Percentiles rank a stretch among this genome's conserved stretches.
Evolutionary conservation across 2,329 filamentous ascomycete species (phyloP).

Genomic region (Calonectria honghensis): DNA sequence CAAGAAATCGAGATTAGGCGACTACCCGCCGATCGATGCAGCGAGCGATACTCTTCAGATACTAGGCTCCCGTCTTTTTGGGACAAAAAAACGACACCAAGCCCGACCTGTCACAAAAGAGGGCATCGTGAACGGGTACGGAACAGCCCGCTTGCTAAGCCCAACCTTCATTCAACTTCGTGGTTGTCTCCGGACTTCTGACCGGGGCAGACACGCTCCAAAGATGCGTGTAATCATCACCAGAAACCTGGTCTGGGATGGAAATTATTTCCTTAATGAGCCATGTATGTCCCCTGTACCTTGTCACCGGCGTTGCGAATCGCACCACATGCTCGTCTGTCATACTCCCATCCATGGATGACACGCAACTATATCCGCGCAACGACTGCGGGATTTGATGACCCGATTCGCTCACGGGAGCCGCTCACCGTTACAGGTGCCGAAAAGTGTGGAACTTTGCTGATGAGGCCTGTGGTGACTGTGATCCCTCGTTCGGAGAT

Average conservation of each 20-base stretch:
- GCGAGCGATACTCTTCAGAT: conserved; percentile 29
- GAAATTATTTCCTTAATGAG: not conserved
- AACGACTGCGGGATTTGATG: not conserved
- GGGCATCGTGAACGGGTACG: conserved; percentile 18
- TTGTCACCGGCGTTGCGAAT: conserved; percentile 7
- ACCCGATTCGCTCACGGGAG: not conserved
- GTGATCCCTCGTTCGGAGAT: not conserved
- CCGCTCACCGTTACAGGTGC: not conserved
- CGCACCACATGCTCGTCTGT: conserved; percentile 10
- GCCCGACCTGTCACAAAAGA: conserved; percentile 9
- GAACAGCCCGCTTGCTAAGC: conserved; percentile 5
- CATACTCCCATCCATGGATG: not conserved
- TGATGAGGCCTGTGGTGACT: not conserved
- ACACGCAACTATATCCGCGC: not conserved
- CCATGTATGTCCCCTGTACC: conserved; percentile 9
- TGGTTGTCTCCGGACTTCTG: conserved; percentile 14
- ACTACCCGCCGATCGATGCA: conserved; percentile 30
- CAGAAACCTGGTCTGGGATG: not conserved
- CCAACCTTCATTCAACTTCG: conserved; percentile 14
- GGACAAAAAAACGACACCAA: conserved; percentile 15
- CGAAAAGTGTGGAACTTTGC: not conserved
- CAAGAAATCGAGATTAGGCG: conserved; percentile 27
- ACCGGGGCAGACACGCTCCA: not conserved
- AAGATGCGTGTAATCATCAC: conserved; percentile 3
- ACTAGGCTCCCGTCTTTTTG: conserved; percentile 22